Evolutionary conservation across 768 basidiomycete genomes (phyloP).

Genomic region (Mrakia frigida): DNA sequence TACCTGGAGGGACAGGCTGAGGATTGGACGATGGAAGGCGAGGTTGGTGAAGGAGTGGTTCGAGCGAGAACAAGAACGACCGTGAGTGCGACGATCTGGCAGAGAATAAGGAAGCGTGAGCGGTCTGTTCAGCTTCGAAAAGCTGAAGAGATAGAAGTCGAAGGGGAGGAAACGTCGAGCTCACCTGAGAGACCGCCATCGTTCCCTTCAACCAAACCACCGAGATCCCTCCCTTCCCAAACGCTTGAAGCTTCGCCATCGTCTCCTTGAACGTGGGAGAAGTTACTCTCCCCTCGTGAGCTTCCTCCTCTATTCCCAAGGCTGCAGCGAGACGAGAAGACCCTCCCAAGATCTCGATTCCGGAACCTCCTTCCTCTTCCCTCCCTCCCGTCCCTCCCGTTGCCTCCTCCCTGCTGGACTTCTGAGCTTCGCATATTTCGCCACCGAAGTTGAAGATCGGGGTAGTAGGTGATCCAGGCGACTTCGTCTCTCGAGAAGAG

Average conservation of each 20-base stretch:
- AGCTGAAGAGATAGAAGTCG: background rate
- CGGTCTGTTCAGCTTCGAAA: background rate
- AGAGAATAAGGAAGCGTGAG: background rate
- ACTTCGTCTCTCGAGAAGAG: background rate
- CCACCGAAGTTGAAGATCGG: background rate
- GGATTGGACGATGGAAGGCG: background rate
- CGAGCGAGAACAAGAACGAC: background rate
- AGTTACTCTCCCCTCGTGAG: background rate
- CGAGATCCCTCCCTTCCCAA: background rate
- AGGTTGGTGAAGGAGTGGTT: background rate
- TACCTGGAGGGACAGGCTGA: background rate
- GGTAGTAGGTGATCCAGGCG: background rate
- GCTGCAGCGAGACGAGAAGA: background rate
- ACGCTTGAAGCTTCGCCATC: slow-evolving; percentile 4
- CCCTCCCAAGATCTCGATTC: background rate
- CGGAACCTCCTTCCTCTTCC: background rate
- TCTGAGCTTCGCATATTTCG: background rate
- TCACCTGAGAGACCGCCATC: background rate
- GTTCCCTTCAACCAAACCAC: slow-evolving; percentile 6
- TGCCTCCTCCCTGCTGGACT: no score
- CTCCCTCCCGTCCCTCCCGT: background rate
- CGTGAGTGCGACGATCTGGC: slow-evolving; percentile 6
- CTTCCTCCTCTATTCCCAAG: background rate
- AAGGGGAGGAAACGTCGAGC: background rate
- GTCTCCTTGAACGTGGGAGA: background rate